phyloP scores from a whole-genome alignment of 2,329 filamentous ascomycete genomes.

The Neophaeococcomyces aloes region DNA sequence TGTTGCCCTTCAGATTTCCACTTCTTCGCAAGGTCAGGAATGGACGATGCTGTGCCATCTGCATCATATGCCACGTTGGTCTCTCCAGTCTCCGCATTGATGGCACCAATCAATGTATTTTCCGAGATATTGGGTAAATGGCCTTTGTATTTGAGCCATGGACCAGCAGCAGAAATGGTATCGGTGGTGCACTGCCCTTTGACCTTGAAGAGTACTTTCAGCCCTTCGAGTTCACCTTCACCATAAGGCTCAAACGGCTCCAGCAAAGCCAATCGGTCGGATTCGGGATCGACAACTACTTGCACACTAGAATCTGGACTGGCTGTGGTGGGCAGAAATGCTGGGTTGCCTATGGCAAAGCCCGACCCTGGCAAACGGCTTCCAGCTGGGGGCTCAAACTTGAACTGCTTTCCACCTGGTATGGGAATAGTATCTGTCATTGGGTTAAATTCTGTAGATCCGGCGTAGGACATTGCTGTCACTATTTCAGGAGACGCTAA shows the following conservation, averaged over 20 bases:
- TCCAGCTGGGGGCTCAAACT: slow-evolving; percentile 64
- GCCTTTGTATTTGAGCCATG: slow-evolving; percentile 98
- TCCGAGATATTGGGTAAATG: slow-evolving; percentile 95
- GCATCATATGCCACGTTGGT: slow-evolving; percentile 87
- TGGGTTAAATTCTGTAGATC: slow-evolving; percentile 90
- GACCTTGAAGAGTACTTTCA: slow-evolving; percentile 89
- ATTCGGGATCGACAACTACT: slow-evolving; percentile 76
- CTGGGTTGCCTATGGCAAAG: slow-evolving; percentile 68
- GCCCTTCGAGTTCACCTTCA: slow-evolving; percentile 56
- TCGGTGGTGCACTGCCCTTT: slow-evolving; percentile 98
- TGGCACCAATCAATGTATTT: slow-evolving; percentile 92
- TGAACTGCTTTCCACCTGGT: slow-evolving; percentile 69
- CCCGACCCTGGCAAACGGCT: slow-evolving; percentile 55
- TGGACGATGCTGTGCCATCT: slow-evolving; percentile 62
- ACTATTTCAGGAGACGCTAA: slow-evolving; percentile 93
- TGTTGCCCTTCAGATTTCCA: slow-evolving; percentile 68
- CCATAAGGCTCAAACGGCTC: slow-evolving; percentile 87
- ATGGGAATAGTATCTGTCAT: slow-evolving; percentile 76
- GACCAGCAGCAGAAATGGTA: slow-evolving; percentile 92
- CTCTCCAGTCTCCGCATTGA: slow-evolving; percentile 84
- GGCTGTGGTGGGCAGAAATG: slow-evolving; percentile 62
- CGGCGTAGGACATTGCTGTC: slow-evolving; percentile 89
- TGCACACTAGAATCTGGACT: slow-evolving; percentile 58
- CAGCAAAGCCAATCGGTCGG: slow-evolving; percentile 77
- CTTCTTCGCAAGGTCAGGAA: slow-evolving; percentile 73